Conservation (phyloP, 352 stramenopile species). For the Globisporangium takayamanum region DNA sequence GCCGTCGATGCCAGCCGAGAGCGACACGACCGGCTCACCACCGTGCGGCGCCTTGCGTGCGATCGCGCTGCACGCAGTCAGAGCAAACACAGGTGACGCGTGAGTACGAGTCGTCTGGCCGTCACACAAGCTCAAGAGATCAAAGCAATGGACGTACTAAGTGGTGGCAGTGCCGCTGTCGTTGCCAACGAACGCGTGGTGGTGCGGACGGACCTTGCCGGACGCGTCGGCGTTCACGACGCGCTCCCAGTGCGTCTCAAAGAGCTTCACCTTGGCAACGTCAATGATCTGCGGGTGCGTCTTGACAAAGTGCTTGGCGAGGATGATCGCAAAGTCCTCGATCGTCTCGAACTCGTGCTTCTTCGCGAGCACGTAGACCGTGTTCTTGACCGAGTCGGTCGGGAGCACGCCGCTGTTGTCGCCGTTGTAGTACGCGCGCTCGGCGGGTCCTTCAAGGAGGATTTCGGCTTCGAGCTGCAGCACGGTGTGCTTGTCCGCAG, state of each 20-base stretch:
- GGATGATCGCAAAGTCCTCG: slow-evolving; percentile 83
- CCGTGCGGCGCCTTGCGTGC: slow-evolving; percentile 34
- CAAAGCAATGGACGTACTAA: slow-evolving; percentile 34
- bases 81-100: not conserved
- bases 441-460: slow-evolving; percentile 72
- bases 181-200: slow-evolving; percentile 69
- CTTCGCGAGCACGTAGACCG: slow-evolving; percentile 85
- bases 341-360: slow-evolving; percentile 82
- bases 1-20: slow-evolving; percentile 50
- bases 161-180: slow-evolving; percentile 48
- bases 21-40: slow-evolving; percentile 30
- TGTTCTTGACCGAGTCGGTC: slow-evolving; percentile 90
- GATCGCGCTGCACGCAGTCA: slow-evolving; percentile 28
- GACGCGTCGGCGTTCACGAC: slow-evolving; percentile 45
- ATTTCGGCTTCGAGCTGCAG: slow-evolving; percentile 81
- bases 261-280: slow-evolving; percentile 66
- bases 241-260: slow-evolving; percentile 73
- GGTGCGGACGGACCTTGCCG: slow-evolving; percentile 47
- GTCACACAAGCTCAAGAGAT: not conserved
- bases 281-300: slow-evolving; percentile 73
- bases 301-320: slow-evolving; percentile 84
- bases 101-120: not conserved
- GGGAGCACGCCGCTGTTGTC: slow-evolving; percentile 83
- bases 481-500: slow-evolving; percentile 66
- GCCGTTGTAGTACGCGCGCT: slow-evolving; percentile 73